Percentiles rank a stretch among this genome's conserved stretches.
phyloP scores from a whole-genome alignment of 176 grass and related monocot genomes.

The Canna indica region DNA sequence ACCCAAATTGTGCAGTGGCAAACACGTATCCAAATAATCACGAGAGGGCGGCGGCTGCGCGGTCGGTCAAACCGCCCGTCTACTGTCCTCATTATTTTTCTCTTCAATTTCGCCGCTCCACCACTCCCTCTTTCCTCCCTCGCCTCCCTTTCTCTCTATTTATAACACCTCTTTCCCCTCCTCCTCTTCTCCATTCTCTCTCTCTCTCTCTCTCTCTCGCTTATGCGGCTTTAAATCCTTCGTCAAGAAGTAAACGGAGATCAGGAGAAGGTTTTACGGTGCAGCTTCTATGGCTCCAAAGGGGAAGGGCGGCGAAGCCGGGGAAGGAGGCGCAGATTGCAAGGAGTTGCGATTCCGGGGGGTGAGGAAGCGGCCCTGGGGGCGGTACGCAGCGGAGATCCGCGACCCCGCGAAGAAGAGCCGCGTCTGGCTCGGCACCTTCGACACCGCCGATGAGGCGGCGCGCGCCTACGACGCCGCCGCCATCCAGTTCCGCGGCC shows the following conservation, averaged over 20 bases:
- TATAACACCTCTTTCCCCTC: neutral
- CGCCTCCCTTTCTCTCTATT: neutral
- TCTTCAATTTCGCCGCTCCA: neutral
- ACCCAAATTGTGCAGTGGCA: neutral
- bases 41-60: neutral
- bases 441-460: constrained; percentile 82
- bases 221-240: neutral
- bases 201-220: neutral
- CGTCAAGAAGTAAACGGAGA: too few relatives aligned
- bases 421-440: constrained; percentile 95
- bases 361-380: constrained; percentile 72
- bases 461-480: constrained; percentile 79
- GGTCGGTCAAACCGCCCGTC: neutral
- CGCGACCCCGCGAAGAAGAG: constrained; percentile 87
- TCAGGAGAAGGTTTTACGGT: too few relatives aligned
- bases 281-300: neutral
- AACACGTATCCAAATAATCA: neutral
- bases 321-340: neutral
- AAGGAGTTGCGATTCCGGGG: constrained; percentile 1
- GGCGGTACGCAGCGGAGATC: constrained; percentile 82
- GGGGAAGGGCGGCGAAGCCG: neutral
- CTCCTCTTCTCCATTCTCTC: neutral
- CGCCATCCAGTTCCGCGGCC: constrained; percentile 62
- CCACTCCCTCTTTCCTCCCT: neutral
- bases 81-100: neutral